A percentile compares a stretch with the other conserved stretches of the same genome.
Conservation (phyloP, 352 stramenopile genomes). For the Blastocystis sp. region DNA sequence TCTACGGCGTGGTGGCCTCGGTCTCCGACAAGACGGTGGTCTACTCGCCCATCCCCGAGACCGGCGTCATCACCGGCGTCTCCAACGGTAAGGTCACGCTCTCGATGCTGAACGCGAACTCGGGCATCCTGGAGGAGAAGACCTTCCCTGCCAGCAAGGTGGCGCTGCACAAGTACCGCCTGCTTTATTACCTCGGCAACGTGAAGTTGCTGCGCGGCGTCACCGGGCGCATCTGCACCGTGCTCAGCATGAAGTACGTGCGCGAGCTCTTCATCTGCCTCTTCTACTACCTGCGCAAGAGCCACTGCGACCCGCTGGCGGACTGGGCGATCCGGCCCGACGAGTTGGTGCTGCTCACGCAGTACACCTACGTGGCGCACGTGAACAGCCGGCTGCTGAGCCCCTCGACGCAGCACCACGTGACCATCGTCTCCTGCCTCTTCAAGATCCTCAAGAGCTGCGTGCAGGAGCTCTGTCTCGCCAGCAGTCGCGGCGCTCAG, state of each 20-base stretch:
- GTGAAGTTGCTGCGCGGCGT: conserved; percentile 20
- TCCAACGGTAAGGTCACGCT: background rate
- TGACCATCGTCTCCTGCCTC: conserved; percentile 6
- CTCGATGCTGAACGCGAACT: background rate
- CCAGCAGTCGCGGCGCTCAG: background rate
- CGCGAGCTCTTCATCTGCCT: conserved; percentile 37
- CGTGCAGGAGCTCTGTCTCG: background rate
- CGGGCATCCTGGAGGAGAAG: conserved; percentile 27
- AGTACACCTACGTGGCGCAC: conserved; percentile 22
- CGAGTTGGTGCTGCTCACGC: conserved; percentile 1
- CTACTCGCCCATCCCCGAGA: conserved; percentile 24
- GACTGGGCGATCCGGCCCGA: background rate
- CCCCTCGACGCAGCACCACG: conserved; percentile 10
- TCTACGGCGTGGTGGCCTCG: conserved; percentile 12
- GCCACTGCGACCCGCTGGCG: background rate
- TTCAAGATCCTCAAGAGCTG: conserved; percentile 29
- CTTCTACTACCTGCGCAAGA: conserved; percentile 8
- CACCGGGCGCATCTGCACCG: conserved; percentile 3
- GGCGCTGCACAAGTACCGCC: conserved; percentile 8
- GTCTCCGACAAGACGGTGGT: background rate
- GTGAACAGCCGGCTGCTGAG: conserved; percentile 27
- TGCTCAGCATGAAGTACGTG: conserved; percentile 30
- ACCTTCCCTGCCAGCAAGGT: background rate
- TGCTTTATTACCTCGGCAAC: conserved; percentile 36
- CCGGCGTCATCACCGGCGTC: conserved; percentile 11